These are phyloP conservation scores for Carex sylvatica DNA, from an alignment of 202 grass and related monocot genomes.

Conservation along the genomic window DNA sequence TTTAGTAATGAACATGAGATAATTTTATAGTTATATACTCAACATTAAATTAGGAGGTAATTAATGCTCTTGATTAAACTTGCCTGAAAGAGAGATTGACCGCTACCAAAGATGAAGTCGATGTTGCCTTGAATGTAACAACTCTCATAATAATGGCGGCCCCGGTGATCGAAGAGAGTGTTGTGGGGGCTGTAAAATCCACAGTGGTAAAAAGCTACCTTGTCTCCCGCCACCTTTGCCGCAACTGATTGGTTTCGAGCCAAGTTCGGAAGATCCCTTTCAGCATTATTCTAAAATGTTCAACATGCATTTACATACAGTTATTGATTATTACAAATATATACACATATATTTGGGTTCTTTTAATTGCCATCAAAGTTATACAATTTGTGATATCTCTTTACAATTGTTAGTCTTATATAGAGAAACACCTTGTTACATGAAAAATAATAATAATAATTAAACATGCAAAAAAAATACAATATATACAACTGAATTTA, in stretches of 20 bases:
- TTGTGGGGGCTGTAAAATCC: conserved; percentile 83
- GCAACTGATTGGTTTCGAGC: conserved; percentile 50
- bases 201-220: conserved; percentile 90
- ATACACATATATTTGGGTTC: too few species aligned
- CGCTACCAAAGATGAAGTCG: conserved; percentile 88
- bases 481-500: neutral
- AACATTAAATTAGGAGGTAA: too few species aligned
- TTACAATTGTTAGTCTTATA: neutral
- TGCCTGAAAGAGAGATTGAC: conserved; percentile 80
- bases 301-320: neutral
- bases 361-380: neutral
- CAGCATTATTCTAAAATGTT: conserved; percentile 44
- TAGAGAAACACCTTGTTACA: neutral
- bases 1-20: too few species aligned
- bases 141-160: conserved; percentile 86
- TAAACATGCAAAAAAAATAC: neutral
- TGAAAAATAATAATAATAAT: neutral
- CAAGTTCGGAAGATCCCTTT: conserved; percentile 29
- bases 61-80: neutral
- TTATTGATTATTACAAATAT: too few species aligned
- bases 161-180: conserved; percentile 67
- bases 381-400: neutral
- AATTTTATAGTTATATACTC: too few species aligned
- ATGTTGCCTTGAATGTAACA: conserved; percentile 94
- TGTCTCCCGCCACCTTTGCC: conserved; percentile 63